A percentile compares a stretch with the other conserved stretches of the same genome.
Conservation (phyloP, 2,329 filamentous ascomycete species). For the Trichoderma citrinoviride region DNA sequence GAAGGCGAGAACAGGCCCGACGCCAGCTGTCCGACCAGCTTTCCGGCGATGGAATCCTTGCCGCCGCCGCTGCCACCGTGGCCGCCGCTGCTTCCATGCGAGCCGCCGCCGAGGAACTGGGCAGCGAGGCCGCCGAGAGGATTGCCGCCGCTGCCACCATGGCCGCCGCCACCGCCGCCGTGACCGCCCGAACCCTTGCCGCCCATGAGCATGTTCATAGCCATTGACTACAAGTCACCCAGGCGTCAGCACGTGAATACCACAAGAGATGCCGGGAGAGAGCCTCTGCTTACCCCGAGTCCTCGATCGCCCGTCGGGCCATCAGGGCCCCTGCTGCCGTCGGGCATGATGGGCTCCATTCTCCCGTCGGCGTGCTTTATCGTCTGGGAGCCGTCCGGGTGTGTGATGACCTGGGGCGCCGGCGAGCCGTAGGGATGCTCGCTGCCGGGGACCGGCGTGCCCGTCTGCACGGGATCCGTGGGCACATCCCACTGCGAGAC, state of each 20-base stretch:
- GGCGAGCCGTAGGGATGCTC: conserved; percentile 64
- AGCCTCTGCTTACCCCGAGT: conserved; percentile 56
- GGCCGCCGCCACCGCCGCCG: conserved; percentile 28
- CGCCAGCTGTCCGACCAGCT: conserved; percentile 57
- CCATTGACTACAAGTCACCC: conserved; percentile 49
- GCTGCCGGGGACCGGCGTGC: conserved; percentile 52
- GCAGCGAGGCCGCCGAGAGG: conserved; percentile 48
- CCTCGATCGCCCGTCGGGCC: conserved; percentile 59
- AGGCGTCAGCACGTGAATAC: conserved; percentile 14
- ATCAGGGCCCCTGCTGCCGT: conserved; percentile 52
- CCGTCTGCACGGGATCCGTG: conserved; percentile 60
- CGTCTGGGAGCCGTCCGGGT: conserved; percentile 61
- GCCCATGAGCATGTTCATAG: conserved; percentile 58
- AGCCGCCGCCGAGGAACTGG: conserved; percentile 43
- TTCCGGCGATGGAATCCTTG: conserved; percentile 46
- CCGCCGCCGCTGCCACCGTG: conserved; percentile 37
- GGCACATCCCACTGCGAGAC: conserved; percentile 73
- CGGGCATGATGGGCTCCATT: conserved; percentile 58
- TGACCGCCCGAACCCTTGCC: conserved; percentile 40
- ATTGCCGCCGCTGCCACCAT: conserved; percentile 37
- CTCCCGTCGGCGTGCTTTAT: conserved; percentile 59
- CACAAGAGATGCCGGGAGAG: not conserved
- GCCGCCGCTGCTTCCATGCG: conserved; percentile 33
- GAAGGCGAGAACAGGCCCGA: conserved; percentile 51
- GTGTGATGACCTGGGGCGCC: conserved; percentile 57